Base-by-base conservation (phyloP, 306 rosid species). In the Senna siamea region DNA sequence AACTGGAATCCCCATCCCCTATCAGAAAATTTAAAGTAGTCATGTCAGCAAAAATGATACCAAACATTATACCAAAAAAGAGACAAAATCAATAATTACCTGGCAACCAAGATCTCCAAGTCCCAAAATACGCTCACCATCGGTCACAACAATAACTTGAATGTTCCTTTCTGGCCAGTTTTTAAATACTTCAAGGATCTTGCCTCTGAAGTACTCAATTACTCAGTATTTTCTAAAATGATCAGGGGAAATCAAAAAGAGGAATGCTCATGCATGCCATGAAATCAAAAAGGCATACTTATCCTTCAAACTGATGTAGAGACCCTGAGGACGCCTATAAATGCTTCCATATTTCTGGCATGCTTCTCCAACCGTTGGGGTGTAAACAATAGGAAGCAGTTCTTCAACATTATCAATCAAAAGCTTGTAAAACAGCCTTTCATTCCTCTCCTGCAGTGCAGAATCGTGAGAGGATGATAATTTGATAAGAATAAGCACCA, bases 1-100 rank as follows among this genome's bases (percentile, higher is more conserved):
- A 47, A 94, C 98, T 38, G 98, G 98, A 84, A 94, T 94, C 15
- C 98, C 98, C 98, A 94, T 94, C 22, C 98, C 98, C 98, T 93
- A 78, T 64, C 56, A 66, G 34, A 76, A 68, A 61, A 48, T 72
- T 22, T 3, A 32, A 65, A 76, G 38, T 2, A 50, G 54, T 12
- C 37, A 53, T 9, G 71, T 78, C 60, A 68, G 48, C 14, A 26
- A 41, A 79, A 14, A 61, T 30, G 8, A 43, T 17, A 47, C 4
- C 47, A 53, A 52, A 70, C 13, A 59, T 47, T 50, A 64, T 17
- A 35, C 53, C 67, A 56, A 82, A 22, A 13, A 67, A 76, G 65
- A 19, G 52, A 56, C 54, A 20, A 57, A 43, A n/a, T 44, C 17
- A 48, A 35, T 48, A 54, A 13, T 70, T 79, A 93, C 98, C 96